A percentile compares a stretch with the other conserved stretches of the same genome.
Evolutionary conservation across 441 rosid genomes (phyloP).

Genomic region (Isatis lusitanica): DNA sequence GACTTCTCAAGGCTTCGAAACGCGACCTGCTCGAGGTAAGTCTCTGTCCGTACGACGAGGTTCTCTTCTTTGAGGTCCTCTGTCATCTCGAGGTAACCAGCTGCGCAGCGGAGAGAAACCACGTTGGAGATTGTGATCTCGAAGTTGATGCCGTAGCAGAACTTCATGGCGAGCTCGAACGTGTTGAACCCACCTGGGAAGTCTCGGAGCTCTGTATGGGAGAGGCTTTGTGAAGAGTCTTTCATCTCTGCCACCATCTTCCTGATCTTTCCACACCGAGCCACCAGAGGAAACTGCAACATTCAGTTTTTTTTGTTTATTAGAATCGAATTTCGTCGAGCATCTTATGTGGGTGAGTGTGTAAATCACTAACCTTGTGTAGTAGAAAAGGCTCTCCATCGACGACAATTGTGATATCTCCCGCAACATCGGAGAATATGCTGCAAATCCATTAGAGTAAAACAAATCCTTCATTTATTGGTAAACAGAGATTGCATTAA

Average conservation of each 20-base stretch:
- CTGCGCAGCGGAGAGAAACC: conserved; percentile 64
- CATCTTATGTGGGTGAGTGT: neutral
- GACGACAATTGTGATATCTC: conserved; percentile 74
- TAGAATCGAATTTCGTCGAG: neutral
- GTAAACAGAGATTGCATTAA: neutral
- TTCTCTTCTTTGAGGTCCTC: conserved; percentile 76
- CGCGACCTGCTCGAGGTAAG: conserved; percentile 56
- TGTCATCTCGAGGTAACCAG: conserved; percentile 81
- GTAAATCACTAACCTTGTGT: conserved; percentile 64
- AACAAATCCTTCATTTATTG: neutral
- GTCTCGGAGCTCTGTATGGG: conserved; percentile 46
- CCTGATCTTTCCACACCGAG: conserved; percentile 79
- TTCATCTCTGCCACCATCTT: conserved; percentile 60
- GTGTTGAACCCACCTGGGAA: conserved; percentile 73
- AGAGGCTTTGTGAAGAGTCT: conserved; percentile 40
- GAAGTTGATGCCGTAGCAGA: conserved; percentile 86
- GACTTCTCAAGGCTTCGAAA: conserved; percentile 65
- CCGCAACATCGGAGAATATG: conserved; percentile 85
- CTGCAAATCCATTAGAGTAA: conserved; percentile 40
- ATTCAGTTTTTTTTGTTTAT: neutral
- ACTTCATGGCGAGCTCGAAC: conserved; percentile 84
- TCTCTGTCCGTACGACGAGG: conserved; percentile 58
- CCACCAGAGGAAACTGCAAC: conserved; percentile 79
- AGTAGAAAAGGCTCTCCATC: conserved; percentile 80
- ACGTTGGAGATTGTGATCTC: conserved; percentile 75